Evolutionary conservation across 129 eudicot genomes (phyloP), one percentile per base, ranked within the genome.

Genomic region (Helianthus tuberosus): DNA sequence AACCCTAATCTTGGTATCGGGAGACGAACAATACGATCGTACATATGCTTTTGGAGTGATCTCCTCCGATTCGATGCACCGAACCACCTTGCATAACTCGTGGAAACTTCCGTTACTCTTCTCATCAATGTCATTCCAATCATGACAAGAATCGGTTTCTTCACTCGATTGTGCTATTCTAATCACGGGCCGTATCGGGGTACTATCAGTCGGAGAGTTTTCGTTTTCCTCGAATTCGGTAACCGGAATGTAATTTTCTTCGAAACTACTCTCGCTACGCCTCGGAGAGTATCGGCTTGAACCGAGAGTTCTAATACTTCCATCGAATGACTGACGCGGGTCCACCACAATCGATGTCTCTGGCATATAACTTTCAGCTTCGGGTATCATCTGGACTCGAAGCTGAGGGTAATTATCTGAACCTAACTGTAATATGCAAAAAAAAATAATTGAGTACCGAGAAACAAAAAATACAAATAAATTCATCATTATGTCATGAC

Each of bases 1-100:
- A 50, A 76, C 76, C 72, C 39, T 69, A 65, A 8, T 52, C 44
- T 68, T 74, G 46, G 73, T 57, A 70, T 82, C 81, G 29, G 82
- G 80, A 55, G 81, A 82, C n/a, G 39, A 58, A 69, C 47, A 62
- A 75, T 64, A 75, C 3, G 86, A 67, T 69, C 80, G 80, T n/a
- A 50, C 15, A 64, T 64, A 54, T 52, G 29, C 61, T 47, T 62
- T 66, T 41, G 67, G 77, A 17, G 55, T 66, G 8, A 54, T 62
- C 53, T 74, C 82, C 8, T 81, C 82, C 46, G 79, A 66, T 82
- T 91, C 97, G 5, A 94, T 82, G 83, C 98, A 94, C 53, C 84
- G 82, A 75, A 90, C 98, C 43, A 84, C 98, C 81, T 81, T 88
- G 80, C 97, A 91, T 71, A 83, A 60, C 57, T 86, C 93, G 23